Base-by-base conservation (phyloP, 116 monocot genomes). In the Papilionanthe hybrid region DNA sequence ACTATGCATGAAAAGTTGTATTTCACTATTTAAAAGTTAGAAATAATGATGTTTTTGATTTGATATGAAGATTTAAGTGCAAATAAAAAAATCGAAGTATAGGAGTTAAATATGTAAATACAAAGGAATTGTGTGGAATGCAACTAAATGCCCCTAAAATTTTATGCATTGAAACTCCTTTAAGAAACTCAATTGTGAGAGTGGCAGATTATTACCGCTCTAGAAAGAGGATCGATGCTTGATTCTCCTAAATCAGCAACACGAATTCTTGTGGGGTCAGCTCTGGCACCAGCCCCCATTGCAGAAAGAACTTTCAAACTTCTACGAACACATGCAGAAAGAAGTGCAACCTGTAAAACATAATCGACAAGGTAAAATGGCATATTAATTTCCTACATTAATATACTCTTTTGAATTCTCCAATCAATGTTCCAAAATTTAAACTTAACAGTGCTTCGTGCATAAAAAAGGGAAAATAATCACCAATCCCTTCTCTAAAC, bases 271-370 rank as follows among this genome's bases (percentile, higher is more conserved):
- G 97, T 98, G 55, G 97, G 97, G 78, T 98, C 97, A 73, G 94
- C 94, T 86, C 94, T 94, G 63, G 97, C 97, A 82, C 94, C 97
- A 79, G 97, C 97, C 63, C 97, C 97, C 87, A 91, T 98, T 78
- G 97, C 92, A 80, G 97, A 98, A 63, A 98, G 88, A 48, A 98
- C 91, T 82, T 72, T 91, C 79, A 98, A 78, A 41, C 92, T 91
- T 85, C 85, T 94, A 42, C 84, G 87, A 20, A 90, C 89, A 84
- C 97, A 98, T 75, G 97, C 94, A 77, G 92, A 94, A 88, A 98
- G 92, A 41, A 98, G 94, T 42, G 92, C 89, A 53, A 98, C 97
- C 97, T 98, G 72, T 76, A 55, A 76, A 25, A 58, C 65, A 25
- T 12, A 69, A 37, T 69, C 12, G 37, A 37, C 15, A 69, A 69